phyloP scores from a whole-genome alignment of 805 yeast species.

The Saccharomycopsis sp. region DNA sequence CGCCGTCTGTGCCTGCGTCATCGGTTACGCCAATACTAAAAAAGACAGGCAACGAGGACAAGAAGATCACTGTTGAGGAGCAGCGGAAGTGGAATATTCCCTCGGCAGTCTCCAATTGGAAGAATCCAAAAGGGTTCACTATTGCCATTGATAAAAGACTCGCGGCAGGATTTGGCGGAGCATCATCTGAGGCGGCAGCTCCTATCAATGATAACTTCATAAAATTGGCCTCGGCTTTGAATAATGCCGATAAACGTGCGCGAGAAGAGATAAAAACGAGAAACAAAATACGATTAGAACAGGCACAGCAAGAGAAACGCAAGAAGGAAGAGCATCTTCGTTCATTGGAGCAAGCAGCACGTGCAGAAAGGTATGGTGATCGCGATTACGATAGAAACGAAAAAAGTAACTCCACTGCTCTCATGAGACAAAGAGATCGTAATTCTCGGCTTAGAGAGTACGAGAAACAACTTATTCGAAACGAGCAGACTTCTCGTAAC shows the following conservation, averaged over 20 bases:
- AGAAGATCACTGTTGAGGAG: conserved; percentile 58
- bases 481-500: conserved; percentile 39
- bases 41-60: conserved; percentile 36
- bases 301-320: conserved; percentile 43
- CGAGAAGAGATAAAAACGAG: conserved; percentile 49
- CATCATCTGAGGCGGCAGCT: conserved; percentile 24
- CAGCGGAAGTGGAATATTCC: conserved; percentile 83
- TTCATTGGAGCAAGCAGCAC: conserved; percentile 43
- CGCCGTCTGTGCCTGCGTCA: conserved; percentile 51
- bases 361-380: conserved; percentile 24
- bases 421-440: conserved; percentile 34
- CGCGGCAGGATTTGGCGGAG: conserved; percentile 43
- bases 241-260: conserved; percentile 56
- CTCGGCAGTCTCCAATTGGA: conserved; percentile 90
- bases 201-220: conserved; percentile 52
- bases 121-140: conserved; percentile 85
- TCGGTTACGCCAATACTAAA: conserved; percentile 58
- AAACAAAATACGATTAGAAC: conserved; percentile 40
- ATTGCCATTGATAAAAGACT: conserved; percentile 74
- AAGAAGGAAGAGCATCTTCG: conserved; percentile 47
- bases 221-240: conserved; percentile 64
- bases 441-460: conserved; percentile 41
- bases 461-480: too few species aligned
- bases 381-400: conserved; percentile 8
- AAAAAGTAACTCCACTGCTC: conserved; percentile 22